Base-by-base conservation (phyloP, 495 filamentous ascomycete species). In the Xeromyces bisporus region DNA sequence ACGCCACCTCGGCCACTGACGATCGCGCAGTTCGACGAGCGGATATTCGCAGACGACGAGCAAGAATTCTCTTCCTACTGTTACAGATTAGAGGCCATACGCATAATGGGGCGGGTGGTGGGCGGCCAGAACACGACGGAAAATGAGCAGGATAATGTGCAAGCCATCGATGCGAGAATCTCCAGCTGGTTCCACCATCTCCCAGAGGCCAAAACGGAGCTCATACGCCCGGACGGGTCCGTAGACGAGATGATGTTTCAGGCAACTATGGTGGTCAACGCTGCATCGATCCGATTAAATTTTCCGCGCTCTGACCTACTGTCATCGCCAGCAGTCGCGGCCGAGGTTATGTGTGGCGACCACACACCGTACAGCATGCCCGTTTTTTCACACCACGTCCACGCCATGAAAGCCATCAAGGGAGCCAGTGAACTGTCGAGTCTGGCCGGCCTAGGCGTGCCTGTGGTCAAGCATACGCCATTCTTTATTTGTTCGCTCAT, bases 201-300 rank as follows among this genome's bases (percentile, higher is more conserved):
- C 5, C 84, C 85, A 0, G 60, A 68, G 23, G 64, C 63, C n/a
- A 91, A 91, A 54, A 63, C 62, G 32, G 70, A 80, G 35, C 66
- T 83, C 20, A 55, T 87, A 33, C 67, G 67, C 23, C 66, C 68
- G 35, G 69, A 77, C 34, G 60, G 60, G 18, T 60, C 73, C 20
- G 64, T 86, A 7, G 84, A 93, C 44, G 81, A 91, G 56, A 77
- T 92, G 67, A 72, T 92, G 58, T 91, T 92, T 60, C 83, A 92
- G 46, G 83, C 83, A 7, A 77, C 77, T 33, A 84, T 89, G 72
- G 75, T 89, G 30, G 68, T 77, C 17, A 69, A 80, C 46, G 75
- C 57, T 12, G 55, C 60, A 3, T 46, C 57, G 25, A 62, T 61
- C 27, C 58, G 61, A 28, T 47, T 64, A 4, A 55, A 62, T 35